These are phyloP conservation scores for Hypericum androsaemum DNA, from an alignment of 345 rosid genomes.

Conservation along the genomic window DNA sequence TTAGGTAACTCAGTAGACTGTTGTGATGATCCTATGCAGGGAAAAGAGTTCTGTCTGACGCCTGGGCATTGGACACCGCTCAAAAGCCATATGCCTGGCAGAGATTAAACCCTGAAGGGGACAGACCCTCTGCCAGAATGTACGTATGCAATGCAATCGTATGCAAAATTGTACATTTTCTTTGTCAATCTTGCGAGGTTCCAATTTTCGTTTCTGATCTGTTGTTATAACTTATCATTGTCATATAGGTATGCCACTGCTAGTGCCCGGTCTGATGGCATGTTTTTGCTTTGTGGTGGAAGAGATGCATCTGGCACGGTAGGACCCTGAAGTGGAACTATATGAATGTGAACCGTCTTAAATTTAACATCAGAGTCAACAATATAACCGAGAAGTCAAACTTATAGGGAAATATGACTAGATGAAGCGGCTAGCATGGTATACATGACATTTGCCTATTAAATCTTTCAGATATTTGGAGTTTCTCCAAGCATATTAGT, in stretches of 20 bases:
- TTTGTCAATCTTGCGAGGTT: slow-evolving; percentile 4
- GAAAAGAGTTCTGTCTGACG: slow-evolving; percentile 84
- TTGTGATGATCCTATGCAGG: slow-evolving; percentile 35
- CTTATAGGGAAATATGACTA: too few species aligned
- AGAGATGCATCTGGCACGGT: slow-evolving; percentile 84
- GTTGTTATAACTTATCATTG: slow-evolving; percentile 8
- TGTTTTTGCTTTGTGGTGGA: slow-evolving; percentile 99
- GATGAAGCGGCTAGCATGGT: too few species aligned
- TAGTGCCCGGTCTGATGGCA: slow-evolving; percentile 95
- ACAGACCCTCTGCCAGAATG: slow-evolving; percentile 91
- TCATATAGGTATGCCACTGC: slow-evolving; percentile 84
- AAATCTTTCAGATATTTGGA: too few species aligned
- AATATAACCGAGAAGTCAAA: too few species aligned
- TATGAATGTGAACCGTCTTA: too few species aligned
- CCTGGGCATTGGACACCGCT: slow-evolving; percentile 97
- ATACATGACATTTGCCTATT: too few species aligned
- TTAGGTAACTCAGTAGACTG: background rate
- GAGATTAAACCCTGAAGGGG: slow-evolving; percentile 86
- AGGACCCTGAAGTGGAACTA: slow-evolving; percentile 14
- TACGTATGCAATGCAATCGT: slow-evolving; percentile 29
- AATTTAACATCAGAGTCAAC: too few species aligned
- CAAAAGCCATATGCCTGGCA: slow-evolving; percentile 97
- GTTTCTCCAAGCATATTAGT: too few species aligned
- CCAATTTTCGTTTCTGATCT: slow-evolving; percentile 7
- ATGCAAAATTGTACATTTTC: slow-evolving; percentile 2